A percentile compares a stretch with the other conserved stretches of the same genome.
These are phyloP conservation scores for Aurifilum marmelostoma DNA, from an alignment of 2,329 filamentous ascomycete genomes.

Conservation along the genomic window DNA sequence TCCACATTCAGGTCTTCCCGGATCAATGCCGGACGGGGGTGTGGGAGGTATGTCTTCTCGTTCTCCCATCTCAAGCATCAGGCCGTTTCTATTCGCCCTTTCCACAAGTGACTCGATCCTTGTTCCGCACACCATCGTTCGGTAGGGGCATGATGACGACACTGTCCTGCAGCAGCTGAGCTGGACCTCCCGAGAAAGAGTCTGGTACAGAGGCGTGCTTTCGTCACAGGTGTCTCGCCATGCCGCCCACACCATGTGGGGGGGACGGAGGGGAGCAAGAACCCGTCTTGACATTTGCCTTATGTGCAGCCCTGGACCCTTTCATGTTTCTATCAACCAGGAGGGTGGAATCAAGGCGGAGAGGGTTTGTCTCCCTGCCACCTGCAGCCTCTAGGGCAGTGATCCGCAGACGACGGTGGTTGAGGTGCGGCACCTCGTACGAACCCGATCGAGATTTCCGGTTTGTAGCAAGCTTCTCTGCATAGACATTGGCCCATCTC, in stretches of 20 bases:
- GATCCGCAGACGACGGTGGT: background rate
- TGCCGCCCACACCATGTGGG: background rate
- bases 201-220: background rate
- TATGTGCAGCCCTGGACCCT: slow-evolving; percentile 6
- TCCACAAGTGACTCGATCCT: slow-evolving; percentile 4
- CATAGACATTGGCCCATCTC: background rate
- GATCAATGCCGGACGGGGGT: slow-evolving; percentile 20
- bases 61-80: slow-evolving; percentile 14
- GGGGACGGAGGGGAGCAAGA: too few species aligned
- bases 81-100: slow-evolving; percentile 14
- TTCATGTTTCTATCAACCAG: background rate
- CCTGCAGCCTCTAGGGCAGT: background rate
- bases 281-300: slow-evolving; percentile 13
- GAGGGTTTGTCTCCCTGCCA: background rate
- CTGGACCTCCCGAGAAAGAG: slow-evolving; percentile 6
- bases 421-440: background rate
- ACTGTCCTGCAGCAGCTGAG: slow-evolving; percentile 8
- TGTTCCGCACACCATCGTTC: slow-evolving; percentile 20
- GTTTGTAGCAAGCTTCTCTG: background rate
- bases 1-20: slow-evolving; percentile 1
- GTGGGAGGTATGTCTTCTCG: slow-evolving; percentile 17
- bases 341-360: background rate
- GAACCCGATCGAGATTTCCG: slow-evolving; percentile 1
- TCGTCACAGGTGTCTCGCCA: slow-evolving; percentile 24
- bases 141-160: slow-evolving; percentile 27